Base-by-base conservation (phyloP, 306 rosid species). In the Hippophae gyantsensis region DNA sequence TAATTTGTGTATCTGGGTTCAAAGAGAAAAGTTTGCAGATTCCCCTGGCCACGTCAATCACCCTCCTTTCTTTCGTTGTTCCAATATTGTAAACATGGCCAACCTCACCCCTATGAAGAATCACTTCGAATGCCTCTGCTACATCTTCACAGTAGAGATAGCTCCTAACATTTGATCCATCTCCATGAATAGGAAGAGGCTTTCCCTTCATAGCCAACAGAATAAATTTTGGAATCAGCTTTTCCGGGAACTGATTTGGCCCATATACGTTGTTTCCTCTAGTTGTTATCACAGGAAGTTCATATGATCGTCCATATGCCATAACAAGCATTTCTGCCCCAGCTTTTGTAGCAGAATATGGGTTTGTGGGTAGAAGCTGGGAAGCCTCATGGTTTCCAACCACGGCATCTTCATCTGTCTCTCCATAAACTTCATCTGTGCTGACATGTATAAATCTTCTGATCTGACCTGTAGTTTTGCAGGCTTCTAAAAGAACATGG, bases 321-420 rank as follows among this genome's bases (percentile, higher is more conserved):
- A 89, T 89, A 58, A 89, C 96, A 54, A 89, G 96, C 96, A 89
- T 89, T 78, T 89, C 96, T 3, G 96, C 96, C 44, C 94, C 96
- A 3, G 96, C 96, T 72, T 89, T 89, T 13, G 96, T 89, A 14
- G 96, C 96, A 52, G 96, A 89, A 76, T 89, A 89, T 14, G 94
- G 96, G 57, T 89, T 89, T 47, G 96, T 89, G 9, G 96, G 96
- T 51, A 89, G 90, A 58, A 89, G 87, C 71, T 89, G 96, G 67
- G 96, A 89, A 48, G 96, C 96, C 66, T 89, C 96, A 13, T 89
- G 96, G 69, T 89, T 89, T 69, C 96, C 96, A 25, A 85, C 90
- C 63, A 89, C 74, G 48, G 96, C 96, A 73, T 89, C 96, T 68
- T 85, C 94, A 57, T 89, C 96, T 8, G 96, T 85, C 79, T 89